These are phyloP conservation scores for Exidia glandulosa DNA, from an alignment of 768 basidiomycete genomes.

Conservation along the genomic window DNA sequence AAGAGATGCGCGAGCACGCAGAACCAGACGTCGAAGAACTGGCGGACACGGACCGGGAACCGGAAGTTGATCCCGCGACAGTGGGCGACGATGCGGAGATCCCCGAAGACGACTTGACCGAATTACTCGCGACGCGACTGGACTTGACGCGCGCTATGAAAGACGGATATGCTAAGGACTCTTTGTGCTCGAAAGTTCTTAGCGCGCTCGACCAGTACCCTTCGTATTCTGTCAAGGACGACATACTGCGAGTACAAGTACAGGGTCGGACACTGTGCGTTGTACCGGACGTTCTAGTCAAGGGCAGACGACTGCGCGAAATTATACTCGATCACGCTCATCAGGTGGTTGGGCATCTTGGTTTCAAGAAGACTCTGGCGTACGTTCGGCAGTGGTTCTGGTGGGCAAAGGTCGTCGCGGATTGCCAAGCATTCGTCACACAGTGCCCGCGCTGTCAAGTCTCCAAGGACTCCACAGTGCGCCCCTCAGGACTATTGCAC, in stretches of 20 bases:
- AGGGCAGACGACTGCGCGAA: constrained; percentile 4
- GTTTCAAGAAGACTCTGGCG: constrained; percentile 14
- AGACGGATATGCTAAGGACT: constrained; percentile 6
- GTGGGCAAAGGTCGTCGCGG: constrained; percentile 19
- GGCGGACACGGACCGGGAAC: no score
- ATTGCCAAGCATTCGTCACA: constrained; percentile 11
- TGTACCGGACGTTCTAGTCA: constrained; percentile 2
- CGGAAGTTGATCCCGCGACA: background rate
- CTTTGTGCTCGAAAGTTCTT: constrained; percentile 7
- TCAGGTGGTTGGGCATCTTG: constrained; percentile 22
- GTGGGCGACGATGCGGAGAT: no score
- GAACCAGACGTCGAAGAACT: no score
- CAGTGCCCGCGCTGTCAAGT: constrained; percentile 13
- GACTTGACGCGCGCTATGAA: constrained; percentile 2
- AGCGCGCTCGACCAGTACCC: background rate
- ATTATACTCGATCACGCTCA: constrained; percentile 21
- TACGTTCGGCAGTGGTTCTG: constrained; percentile 26
- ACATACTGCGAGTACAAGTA: constrained; percentile 1
- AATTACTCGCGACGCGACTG: background rate
- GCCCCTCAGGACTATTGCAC: constrained; percentile 21
- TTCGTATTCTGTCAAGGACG: constrained; percentile 3
- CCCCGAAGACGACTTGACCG: background rate
- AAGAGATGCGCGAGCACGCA: no score
- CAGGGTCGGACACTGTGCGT: constrained; percentile 13
- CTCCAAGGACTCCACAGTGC: constrained; percentile 5